Evolutionary conservation across 164 flowering plant species (phyloP), one percentile per base, ranked within the genome.

Genomic region (Vitis cinerea): DNA sequence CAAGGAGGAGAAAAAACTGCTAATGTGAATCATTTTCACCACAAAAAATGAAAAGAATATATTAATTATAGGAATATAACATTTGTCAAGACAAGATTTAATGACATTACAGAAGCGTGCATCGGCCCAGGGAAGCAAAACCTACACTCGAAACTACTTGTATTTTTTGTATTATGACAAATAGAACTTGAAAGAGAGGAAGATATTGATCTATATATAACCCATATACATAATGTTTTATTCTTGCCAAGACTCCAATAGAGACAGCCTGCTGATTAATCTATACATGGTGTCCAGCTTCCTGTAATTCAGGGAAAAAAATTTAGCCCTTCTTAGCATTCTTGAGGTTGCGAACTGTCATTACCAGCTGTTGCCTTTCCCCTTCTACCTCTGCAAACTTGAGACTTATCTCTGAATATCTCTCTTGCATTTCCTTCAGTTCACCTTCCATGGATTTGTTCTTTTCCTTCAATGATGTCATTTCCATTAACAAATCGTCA

Each of bases 341-440:
- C 78, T 87, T 87, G 23, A 92, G 84, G 74, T 82, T 87, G 13
- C 97, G 93, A 13, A 94, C 64, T 5, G 80, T 84, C 98, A 95
- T 95, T 15, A 90, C 90, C 50, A 95, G 97, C 78, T 81, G 70
- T 75, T 92, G 98, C 70, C 99, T 82, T 84, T 95, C 98, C 9
- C 97, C 97, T 77, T 95, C 99, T 17, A 94, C 97, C 80, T 92
- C 99, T 55, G 97, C 99, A 77, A 94, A 94, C 72, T 80, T 91
- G 74, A 95, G 91, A 75, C 99, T 95, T 75, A 88, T 83, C 58
- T 86, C 98, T 65, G 98, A 95, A 69, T 95, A 95, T 79, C 97
- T 87, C 75, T 81, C 91, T 72, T 90, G 97, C 93, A 93, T 87
- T 50, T 93, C 99, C 80, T 90, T 88, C 74, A 92, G 82, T 75